Conservation (phyloP, 2,329 filamentous ascomycete genomes). For the Paramyrothecium roridum region DNA sequence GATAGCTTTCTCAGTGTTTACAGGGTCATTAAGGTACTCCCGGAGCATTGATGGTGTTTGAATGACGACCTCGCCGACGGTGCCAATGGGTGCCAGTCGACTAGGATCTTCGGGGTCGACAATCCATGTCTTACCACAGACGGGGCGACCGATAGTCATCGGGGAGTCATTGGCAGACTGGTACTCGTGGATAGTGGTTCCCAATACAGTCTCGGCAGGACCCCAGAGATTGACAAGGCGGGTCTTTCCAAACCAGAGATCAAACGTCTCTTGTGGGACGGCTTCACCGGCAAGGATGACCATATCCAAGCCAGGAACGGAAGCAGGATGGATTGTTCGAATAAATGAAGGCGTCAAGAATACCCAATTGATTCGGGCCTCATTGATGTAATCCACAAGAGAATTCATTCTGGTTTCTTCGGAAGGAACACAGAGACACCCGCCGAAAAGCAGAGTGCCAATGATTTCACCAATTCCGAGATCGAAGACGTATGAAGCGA, state of each 20-base stretch:
- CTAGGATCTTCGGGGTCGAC: slow-evolving; percentile 11
- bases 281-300: slow-evolving; percentile 8
- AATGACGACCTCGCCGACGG: slow-evolving; percentile 20
- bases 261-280: slow-evolving; percentile 5
- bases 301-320: slow-evolving; percentile 6
- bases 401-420: slow-evolving; percentile 2
- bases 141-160: slow-evolving; percentile 1
- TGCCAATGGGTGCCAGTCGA: slow-evolving; percentile 14
- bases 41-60: slow-evolving; percentile 18
- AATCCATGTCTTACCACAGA: slow-evolving; percentile 13
- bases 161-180: background rate
- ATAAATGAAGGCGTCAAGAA: slow-evolving; percentile 8
- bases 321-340: background rate
- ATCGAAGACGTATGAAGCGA: slow-evolving; percentile 15
- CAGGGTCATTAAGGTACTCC: slow-evolving; percentile 16
- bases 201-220: slow-evolving; percentile 1
- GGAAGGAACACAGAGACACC: slow-evolving; percentile 8
- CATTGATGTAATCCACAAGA: slow-evolving; percentile 2
- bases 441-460: slow-evolving; percentile 4
- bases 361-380: background rate
- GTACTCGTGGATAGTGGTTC: slow-evolving; percentile 1
- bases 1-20: slow-evolving; percentile 6
- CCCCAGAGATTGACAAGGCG: slow-evolving; percentile 9
- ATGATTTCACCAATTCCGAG: slow-evolving; percentile 12
- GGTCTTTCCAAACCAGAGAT: slow-evolving; percentile 8